Evolutionary conservation across 2,329 filamentous ascomycete species (phyloP), one percentile per base, ranked within the genome.

Genomic region (Xylariaceae sp.): DNA sequence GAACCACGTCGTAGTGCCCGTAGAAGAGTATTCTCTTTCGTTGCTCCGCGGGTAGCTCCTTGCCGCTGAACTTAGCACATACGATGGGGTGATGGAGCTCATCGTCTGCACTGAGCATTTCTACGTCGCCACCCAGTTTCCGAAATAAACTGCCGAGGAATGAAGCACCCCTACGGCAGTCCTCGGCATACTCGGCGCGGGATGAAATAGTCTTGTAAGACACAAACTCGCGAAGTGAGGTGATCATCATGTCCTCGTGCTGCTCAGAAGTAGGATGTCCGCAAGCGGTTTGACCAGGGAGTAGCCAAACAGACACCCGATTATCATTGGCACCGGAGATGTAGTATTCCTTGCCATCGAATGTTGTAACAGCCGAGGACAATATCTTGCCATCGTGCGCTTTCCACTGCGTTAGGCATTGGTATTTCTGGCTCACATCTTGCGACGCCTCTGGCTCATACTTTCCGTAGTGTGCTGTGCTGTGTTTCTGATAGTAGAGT

Each of bases 1-100:
- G 84, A 2, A 99, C 94, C 2, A 99, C 92, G 71, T 99, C 94
- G 77, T 99, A 99, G 72, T 99, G 94, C 0, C 95, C 94, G 70
- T 99, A 99, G 72, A 99, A 99, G 0, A 99, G 77, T 7, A 97
- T 90, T 35, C 90, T 92, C 75, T 94, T 96, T 15, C 90, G 83
- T 30, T 84, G 79, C 30, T 83, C 80, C 0, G 83, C 77, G 0
- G 85, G 83, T 9, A 85, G 81, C 61, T 82, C 85, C 73, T 87
- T 94, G 3, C 88, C 92, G 50, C 84, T 84, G 72, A 99, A 99
- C 61, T 88, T 89, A 47, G 94, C 94, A 66, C 89, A 88, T 0
- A 99, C 92, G n/a, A 99, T 88, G 0, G 94, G 94, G 70, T 97
- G 97, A 67, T 90, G 88, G 10, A 73, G 67, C 35, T 82, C 80